Evolutionary conservation across 192 early-diverging fungal species (phyloP), one percentile per base, ranked within the genome.

Genomic region (Lobosporangium transversale): DNA sequence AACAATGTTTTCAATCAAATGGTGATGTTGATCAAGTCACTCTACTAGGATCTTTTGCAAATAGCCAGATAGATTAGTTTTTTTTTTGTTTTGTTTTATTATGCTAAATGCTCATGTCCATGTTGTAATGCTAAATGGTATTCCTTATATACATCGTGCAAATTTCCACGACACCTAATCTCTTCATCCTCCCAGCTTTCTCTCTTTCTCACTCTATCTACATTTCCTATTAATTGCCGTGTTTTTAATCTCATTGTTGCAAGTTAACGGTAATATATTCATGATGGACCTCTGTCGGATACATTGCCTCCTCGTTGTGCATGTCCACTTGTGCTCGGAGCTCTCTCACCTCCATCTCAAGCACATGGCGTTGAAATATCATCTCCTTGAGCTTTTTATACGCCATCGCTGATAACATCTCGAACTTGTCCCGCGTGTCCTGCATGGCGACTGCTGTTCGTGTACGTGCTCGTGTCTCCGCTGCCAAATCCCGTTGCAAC

Each of bases 331-430:
- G 63, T 0, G 59, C 59, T 4, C 73, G 40, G 20, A 76, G 37
- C 31, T 76, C 73, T 15, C 73, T 33, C 4, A 67, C 53, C 53
- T 76, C 73, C 73, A 76, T 76, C 37, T 76, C 73, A 20, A 76
- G 54, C 11, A 76, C 59, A 58, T 76, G 73, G 15, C 73, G 64
- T 8, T 76, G 64, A 32, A 62, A 67, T 11, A 76, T 67, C 56
- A 86, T 64, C 29, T 83, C 84, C 26, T 83, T 75, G 8, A 86
- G 45, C 49, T 84, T 83, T 49, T 82, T 83, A 62, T 84, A 86
- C 0, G 85, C 82, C 24, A 84, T 64, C 2, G 83, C 78, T 24
- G 67, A 82, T 14, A 86, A 58, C 26, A 71, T 64, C 48, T 86
- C 85, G 56, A 79, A 84, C 45, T 84, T 81, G 32, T 83, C 85